phyloP scores from a whole-genome alignment of 371 early-diverging fungal genomes.

The Catenaria anguillulae region DNA sequence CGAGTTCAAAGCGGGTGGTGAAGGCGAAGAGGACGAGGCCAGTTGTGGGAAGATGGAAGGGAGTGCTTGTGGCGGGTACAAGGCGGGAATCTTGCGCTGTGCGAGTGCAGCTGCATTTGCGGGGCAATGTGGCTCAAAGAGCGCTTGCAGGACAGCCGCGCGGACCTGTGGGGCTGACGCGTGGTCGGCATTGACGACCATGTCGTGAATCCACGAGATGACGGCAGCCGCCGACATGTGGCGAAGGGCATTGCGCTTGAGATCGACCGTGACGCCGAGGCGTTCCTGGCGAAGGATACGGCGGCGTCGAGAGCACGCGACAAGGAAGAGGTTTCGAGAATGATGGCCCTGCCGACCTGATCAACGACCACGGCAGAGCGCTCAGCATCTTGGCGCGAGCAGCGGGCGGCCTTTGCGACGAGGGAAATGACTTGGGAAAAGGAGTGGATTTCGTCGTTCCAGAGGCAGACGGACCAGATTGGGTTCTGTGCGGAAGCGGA shows the following conservation, averaged over 20 bases:
- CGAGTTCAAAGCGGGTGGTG: too few relatives aligned
- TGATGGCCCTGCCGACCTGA: not conserved
- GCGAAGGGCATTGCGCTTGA: not conserved
- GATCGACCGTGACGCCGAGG: not conserved
- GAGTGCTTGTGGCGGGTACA: too few relatives aligned
- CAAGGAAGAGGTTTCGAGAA: not conserved
- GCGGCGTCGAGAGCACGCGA: too few relatives aligned
- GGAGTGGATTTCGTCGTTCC: constrained; percentile 1
- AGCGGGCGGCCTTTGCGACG: not conserved
- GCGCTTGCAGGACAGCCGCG: not conserved
- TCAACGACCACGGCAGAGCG: not conserved
- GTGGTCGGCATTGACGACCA: not conserved
- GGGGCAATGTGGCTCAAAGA: not conserved
- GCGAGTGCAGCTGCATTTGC: too few relatives aligned
- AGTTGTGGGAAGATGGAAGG: too few relatives aligned
- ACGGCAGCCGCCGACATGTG: not conserved
- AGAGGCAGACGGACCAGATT: not conserved
- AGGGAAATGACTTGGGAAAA: not conserved
- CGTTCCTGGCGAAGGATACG: too few relatives aligned
- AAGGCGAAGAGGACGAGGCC: too few relatives aligned
- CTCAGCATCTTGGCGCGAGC: not conserved
- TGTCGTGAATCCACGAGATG: not conserved
- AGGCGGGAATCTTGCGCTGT: too few relatives aligned
- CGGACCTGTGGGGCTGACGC: not conserved
- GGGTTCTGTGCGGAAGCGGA: not conserved